Evolutionary conservation across 2,329 filamentous ascomycete genomes (phyloP).

Genomic region (Ascochyta clinopodiicola): DNA sequence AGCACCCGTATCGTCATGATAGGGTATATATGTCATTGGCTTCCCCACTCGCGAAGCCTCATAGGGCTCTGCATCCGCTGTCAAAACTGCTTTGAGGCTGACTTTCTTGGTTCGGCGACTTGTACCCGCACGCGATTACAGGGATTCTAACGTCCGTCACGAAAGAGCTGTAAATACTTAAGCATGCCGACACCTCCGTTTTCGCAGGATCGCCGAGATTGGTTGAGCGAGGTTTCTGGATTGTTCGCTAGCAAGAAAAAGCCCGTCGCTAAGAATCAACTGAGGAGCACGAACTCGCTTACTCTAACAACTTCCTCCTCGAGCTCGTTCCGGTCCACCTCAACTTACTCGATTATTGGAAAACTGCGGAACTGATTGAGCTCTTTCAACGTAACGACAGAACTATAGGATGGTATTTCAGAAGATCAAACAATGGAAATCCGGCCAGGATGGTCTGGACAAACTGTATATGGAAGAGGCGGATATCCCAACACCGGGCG

Average conservation of each 20-base stretch:
- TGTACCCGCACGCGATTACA: slow-evolving; percentile 12
- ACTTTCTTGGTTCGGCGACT: slow-evolving; percentile 8
- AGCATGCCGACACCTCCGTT: slow-evolving; percentile 47
- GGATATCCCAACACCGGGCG: slow-evolving; percentile 43
- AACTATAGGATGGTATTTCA: slow-evolving; percentile 30
- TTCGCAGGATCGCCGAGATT: slow-evolving; percentile 45
- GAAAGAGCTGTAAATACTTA: slow-evolving; percentile 6
- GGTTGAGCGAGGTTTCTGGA: slow-evolving; percentile 42
- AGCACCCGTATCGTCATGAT: slow-evolving; percentile 18
- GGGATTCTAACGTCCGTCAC: slow-evolving; percentile 4
- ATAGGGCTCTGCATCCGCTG: slow-evolving; percentile 12
- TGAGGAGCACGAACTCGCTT: slow-evolving; percentile 18
- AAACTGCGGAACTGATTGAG: slow-evolving; percentile 12
- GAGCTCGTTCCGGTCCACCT: slow-evolving; percentile 14
- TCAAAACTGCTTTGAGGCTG: slow-evolving; percentile 9
- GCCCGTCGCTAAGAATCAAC: slow-evolving; percentile 18
- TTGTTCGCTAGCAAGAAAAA: slow-evolving; percentile 31
- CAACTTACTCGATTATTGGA: slow-evolving; percentile 13
- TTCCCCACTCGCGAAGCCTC: slow-evolving; percentile 13
- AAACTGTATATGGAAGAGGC: slow-evolving; percentile 47
- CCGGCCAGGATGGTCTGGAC: slow-evolving; percentile 52
- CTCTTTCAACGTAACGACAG: slow-evolving; percentile 12
- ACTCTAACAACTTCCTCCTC: slow-evolving; percentile 10
- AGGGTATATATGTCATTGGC: slow-evolving; percentile 19
- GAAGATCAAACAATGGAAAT: slow-evolving; percentile 52